Conservation (phyloP, 1,284 basidiomycete genomes). For the Athelia sp. region DNA sequence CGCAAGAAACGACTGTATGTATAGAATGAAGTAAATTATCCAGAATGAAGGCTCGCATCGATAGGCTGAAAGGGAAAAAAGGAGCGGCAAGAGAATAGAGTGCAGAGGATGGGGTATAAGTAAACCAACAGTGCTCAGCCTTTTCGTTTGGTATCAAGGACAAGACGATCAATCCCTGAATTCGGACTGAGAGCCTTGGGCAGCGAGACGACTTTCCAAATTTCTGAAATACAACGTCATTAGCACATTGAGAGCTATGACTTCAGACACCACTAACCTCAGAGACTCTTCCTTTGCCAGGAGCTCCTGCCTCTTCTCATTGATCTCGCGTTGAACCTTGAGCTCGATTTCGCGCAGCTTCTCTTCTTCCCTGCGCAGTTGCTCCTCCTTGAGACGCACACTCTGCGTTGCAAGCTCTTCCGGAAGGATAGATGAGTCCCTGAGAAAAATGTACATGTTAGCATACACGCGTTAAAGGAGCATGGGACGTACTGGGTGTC, state of each 20-base stretch:
- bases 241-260: slow-evolving; percentile 5
- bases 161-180: slow-evolving; percentile 44
- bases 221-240: slow-evolving; percentile 45
- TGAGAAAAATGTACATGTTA: slow-evolving; percentile 28
- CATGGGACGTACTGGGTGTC: slow-evolving; percentile 77
- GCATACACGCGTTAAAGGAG: too few species aligned
- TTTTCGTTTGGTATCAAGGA: slow-evolving; percentile 8
- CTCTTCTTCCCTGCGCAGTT: slow-evolving; percentile 95
- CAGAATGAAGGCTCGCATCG: slow-evolving; percentile 1
- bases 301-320: slow-evolving; percentile 97
- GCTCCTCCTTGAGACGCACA: slow-evolving; percentile 97
- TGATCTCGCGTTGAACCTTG: slow-evolving; percentile 97
- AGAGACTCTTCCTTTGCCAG: slow-evolving; percentile 90
- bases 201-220: slow-evolving; percentile 85
- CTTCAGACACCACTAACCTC: slow-evolving; percentile 37
- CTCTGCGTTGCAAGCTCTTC: slow-evolving; percentile 97
- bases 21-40: slow-evolving; percentile 1
- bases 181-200: slow-evolving; percentile 70
- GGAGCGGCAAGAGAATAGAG: slow-evolving; percentile 1
- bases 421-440: slow-evolving; percentile 86
- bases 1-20: not conserved
- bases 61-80: slow-evolving; percentile 1
- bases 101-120: slow-evolving; percentile 24
- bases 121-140: slow-evolving; percentile 18
- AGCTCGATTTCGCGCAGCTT: slow-evolving; percentile 98